phyloP scores from a whole-genome alignment of 2,329 filamentous ascomycete species.

The Fusarium subglutinans region DNA sequence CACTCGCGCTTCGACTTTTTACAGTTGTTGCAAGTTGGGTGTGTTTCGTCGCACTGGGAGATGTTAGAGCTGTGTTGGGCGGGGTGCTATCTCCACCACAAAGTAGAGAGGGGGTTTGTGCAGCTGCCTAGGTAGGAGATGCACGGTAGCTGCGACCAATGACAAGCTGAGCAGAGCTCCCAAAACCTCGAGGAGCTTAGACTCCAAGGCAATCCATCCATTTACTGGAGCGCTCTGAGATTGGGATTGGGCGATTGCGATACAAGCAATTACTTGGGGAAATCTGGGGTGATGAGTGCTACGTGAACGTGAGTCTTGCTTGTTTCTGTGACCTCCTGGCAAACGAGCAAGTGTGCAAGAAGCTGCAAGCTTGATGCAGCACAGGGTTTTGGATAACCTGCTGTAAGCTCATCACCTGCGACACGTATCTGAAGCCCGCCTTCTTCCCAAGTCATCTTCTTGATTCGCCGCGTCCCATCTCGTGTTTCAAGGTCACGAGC shows the following conservation, averaged over 20 bases:
- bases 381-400: constrained; percentile 20
- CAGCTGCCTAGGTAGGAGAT: constrained; percentile 11
- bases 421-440: constrained; percentile 18
- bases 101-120: constrained; percentile 21
- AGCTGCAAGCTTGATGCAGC: constrained; percentile 32
- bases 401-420: constrained; percentile 18
- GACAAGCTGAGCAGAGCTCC: constrained; percentile 24
- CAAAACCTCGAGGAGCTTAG: constrained; percentile 8
- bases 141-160: constrained; percentile 26
- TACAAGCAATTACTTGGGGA: constrained; percentile 31
- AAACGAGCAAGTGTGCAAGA: constrained; percentile 29
- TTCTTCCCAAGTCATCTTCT: constrained; percentile 18
- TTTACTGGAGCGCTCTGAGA: neutral
- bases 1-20: constrained; percentile 90
- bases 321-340: constrained; percentile 31
- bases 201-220: neutral
- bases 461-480: constrained; percentile 13
- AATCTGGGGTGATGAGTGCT: constrained; percentile 33
- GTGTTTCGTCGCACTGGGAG: constrained; percentile 86
- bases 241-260: constrained; percentile 9
- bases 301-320: constrained; percentile 34
- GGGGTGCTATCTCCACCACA: constrained; percentile 35
- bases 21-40: constrained; percentile 91
- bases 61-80: constrained; percentile 40
- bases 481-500: constrained; percentile 6